Conservation (phyloP, 306 rosid species). For the Gastrolobium bilobum region DNA sequence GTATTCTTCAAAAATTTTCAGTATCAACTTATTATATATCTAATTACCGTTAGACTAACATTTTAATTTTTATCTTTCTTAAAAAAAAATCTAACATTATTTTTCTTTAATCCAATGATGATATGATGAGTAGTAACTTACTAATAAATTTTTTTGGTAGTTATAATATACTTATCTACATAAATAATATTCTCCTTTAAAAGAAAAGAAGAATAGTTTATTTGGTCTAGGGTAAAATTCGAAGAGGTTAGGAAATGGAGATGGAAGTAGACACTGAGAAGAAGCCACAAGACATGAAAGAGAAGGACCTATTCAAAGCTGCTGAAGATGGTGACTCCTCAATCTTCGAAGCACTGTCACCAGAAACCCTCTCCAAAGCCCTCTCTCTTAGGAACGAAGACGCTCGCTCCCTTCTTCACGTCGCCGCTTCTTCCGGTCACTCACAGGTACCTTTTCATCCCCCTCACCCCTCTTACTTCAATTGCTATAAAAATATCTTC, state of each 20-base stretch:
- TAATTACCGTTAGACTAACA: no score
- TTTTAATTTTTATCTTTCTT: no score
- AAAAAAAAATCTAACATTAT: no score
- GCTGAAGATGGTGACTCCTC: constrained; percentile 76
- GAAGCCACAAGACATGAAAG: constrained; percentile 43
- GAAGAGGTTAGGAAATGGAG: not conserved
- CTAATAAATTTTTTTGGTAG: no score
- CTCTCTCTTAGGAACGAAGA: constrained; percentile 82
- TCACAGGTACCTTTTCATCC: constrained; percentile 59
- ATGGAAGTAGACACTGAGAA: constrained; percentile 70
- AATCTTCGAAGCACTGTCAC: constrained; percentile 59
- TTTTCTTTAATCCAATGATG: no score
- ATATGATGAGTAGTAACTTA: no score
- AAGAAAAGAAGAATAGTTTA: no score
- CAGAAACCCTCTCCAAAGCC: constrained; percentile 59
- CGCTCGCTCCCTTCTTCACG: constrained; percentile 85
- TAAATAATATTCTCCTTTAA: no score
- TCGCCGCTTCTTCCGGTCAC: constrained; percentile 75
- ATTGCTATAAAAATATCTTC: not conserved
- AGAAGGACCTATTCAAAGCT: constrained; percentile 75
- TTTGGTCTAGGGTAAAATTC: no score
- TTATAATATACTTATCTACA: no score
- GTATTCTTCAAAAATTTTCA: no score
- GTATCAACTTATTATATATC: no score
- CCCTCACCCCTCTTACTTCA: not conserved